These are phyloP conservation scores for Neocucurbitaria cava DNA, from an alignment of 2,329 filamentous ascomycete genomes.

Conservation along the genomic window DNA sequence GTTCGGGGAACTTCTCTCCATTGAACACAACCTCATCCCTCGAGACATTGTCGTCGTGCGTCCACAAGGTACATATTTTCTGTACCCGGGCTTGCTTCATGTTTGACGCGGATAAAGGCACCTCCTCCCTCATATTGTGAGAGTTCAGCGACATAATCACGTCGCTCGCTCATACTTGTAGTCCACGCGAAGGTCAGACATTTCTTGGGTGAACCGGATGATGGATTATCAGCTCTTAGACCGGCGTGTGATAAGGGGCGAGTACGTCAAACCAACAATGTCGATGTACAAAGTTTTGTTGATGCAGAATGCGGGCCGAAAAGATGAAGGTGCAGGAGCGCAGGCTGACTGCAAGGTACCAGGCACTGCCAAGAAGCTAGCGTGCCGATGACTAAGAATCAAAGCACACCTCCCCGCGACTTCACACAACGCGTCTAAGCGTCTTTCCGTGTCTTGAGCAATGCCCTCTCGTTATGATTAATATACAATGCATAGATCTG, in stretches of 20 bases:
- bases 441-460: too few relatives aligned
- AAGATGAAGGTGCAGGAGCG: background rate
- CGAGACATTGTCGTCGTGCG: constrained; percentile 76
- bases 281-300: background rate
- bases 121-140: constrained; percentile 14
- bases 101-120: constrained; percentile 40
- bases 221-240: background rate
- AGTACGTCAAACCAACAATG: background rate
- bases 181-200: background rate
- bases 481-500: too few relatives aligned
- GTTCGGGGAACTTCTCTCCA: constrained; percentile 70
- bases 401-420: background rate
- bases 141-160: constrained; percentile 1
- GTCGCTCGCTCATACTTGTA: constrained; percentile 2
- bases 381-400: background rate
- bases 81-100: constrained; percentile 41
- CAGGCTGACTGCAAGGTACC: constrained; percentile 3
- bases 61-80: constrained; percentile 60
- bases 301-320: background rate
- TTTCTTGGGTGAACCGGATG: background rate
- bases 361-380: constrained; percentile 8
- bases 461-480: too few relatives aligned
- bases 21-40: constrained; percentile 83
- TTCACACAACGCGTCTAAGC: too few relatives aligned
- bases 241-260: background rate